Conservation (phyloP, 2,329 filamentous ascomycete species). For the Colletotrichum chlorophyti region DNA sequence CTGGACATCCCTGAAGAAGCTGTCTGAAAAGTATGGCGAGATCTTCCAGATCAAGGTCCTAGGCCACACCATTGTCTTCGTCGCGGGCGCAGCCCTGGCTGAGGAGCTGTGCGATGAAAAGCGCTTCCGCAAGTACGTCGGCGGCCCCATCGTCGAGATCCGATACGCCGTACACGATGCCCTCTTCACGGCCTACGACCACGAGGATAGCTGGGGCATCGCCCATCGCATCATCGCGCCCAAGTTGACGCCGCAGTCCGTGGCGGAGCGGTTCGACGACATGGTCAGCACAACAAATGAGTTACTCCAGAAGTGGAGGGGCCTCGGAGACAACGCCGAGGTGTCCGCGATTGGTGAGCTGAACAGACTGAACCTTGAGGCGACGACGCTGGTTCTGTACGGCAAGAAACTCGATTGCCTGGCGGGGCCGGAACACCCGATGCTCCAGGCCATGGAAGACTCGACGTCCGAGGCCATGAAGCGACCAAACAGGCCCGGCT, state of each 20-base stretch:
- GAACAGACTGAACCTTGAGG: constrained; percentile 60
- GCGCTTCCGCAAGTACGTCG: constrained; percentile 61
- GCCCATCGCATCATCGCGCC: constrained; percentile 60
- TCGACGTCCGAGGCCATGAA: constrained; percentile 62
- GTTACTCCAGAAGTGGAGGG: constrained; percentile 57
- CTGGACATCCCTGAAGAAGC: constrained; percentile 44
- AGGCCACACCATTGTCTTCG: constrained; percentile 45
- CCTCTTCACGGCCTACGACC: constrained; percentile 59
- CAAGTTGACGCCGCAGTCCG: constrained; percentile 41
- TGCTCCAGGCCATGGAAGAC: constrained; percentile 61
- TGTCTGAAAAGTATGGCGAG: constrained; percentile 43
- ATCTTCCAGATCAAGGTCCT: constrained; percentile 47
- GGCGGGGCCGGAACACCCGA: constrained; percentile 51
- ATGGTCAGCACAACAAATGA: constrained; percentile 57
- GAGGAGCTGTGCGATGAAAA: constrained; percentile 57
- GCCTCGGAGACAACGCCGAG: constrained; percentile 41
- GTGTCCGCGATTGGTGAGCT: constrained; percentile 57
- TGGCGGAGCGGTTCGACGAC: constrained; percentile 49
- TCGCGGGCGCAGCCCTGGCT: constrained; percentile 47
- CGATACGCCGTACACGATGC: constrained; percentile 55
- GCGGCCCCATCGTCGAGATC: constrained; percentile 60
- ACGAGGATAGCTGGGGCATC: constrained; percentile 56
- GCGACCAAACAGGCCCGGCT: constrained; percentile 56
- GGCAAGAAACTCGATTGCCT: constrained; percentile 57
- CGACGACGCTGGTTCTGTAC: constrained; percentile 56